A percentile compares a stretch with the other conserved stretches of the same genome.
Conservation (phyloP, 805 yeast genomes). For the Nakazawaea peltata region DNA sequence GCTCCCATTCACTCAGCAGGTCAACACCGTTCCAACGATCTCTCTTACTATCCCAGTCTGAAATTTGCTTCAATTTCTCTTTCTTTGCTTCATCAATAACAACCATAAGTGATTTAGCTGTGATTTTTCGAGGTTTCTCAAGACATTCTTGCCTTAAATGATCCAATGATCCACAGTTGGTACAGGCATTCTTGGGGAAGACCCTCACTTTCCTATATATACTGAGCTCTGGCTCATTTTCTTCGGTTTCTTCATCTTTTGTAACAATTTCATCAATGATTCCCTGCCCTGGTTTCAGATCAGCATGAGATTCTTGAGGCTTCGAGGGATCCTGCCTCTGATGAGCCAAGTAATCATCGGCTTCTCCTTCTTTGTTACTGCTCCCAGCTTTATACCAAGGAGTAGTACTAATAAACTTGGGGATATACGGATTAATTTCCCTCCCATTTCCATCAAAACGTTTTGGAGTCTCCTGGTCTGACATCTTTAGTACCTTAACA, state of each 20-base stretch:
- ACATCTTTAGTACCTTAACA: no score
- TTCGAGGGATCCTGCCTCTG: constrained; percentile 39
- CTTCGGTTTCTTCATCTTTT: constrained; percentile 10
- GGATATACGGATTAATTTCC: constrained; percentile 30
- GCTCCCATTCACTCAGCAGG: constrained; percentile 46
- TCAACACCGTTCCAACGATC: constrained; percentile 83
- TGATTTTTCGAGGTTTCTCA: constrained; percentile 42
- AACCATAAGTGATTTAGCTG: constrained; percentile 15
- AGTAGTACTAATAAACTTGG: constrained; percentile 28
- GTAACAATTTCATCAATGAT: constrained; percentile 36
- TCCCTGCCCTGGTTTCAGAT: constrained; percentile 49
- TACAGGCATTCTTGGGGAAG: constrained; percentile 31
- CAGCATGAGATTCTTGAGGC: constrained; percentile 36
- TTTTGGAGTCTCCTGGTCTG: neutral
- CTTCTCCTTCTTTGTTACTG: constrained; percentile 9
- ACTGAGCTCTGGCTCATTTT: neutral
- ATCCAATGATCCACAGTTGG: constrained; percentile 48
- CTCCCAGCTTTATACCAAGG: constrained; percentile 31
- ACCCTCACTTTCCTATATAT: constrained; percentile 10
- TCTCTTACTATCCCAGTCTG: constrained; percentile 60
- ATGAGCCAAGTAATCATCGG: constrained; percentile 44
- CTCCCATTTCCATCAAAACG: constrained; percentile 24
- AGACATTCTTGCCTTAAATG: constrained; percentile 49
- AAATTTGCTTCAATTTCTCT: constrained; percentile 18
- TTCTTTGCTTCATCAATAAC: constrained; percentile 11